phyloP scores from a whole-genome alignment of 2,329 filamentous ascomycete genomes.

The Malbranchea cinnamomea region DNA sequence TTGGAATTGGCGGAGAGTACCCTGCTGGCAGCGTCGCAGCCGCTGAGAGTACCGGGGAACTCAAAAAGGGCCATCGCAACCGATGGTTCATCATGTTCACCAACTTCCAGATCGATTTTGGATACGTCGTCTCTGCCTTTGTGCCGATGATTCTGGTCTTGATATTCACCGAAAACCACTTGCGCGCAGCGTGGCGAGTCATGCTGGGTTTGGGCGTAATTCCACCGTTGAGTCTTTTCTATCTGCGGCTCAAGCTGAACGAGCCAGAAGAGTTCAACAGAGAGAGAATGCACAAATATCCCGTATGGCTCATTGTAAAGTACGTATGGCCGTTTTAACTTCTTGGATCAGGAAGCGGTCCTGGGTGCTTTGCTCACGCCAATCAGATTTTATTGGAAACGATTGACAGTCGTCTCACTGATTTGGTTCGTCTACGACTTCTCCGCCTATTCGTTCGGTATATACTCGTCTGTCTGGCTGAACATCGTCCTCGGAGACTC shows the following conservation, averaged over 20 bases:
- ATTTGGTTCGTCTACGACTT: slow-evolving; percentile 90
- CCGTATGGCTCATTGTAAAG: slow-evolving; percentile 36
- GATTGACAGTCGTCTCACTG: slow-evolving; percentile 52
- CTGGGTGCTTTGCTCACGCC: slow-evolving; percentile 34
- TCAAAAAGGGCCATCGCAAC: slow-evolving; percentile 69
- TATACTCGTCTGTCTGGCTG: slow-evolving; percentile 57
- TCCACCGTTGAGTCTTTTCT: slow-evolving; percentile 58
- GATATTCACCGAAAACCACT: slow-evolving; percentile 46
- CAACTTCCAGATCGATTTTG: slow-evolving; percentile 73
- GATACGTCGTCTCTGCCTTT: slow-evolving; percentile 67
- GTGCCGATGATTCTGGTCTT: slow-evolving; percentile 53
- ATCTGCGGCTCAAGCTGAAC: slow-evolving; percentile 55
- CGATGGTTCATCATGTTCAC: slow-evolving; percentile 86
- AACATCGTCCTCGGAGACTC: slow-evolving; percentile 44
- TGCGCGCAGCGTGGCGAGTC: slow-evolving; percentile 66
- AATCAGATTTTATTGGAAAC: slow-evolving; percentile 55
- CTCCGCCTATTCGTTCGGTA: slow-evolving; percentile 67
- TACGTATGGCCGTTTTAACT: slow-evolving; percentile 17
- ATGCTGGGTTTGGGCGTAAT: slow-evolving; percentile 63
- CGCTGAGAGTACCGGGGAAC: slow-evolving; percentile 69
- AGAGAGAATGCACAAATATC: slow-evolving; percentile 52
- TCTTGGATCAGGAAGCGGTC: too few species aligned
- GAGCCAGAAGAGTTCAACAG: slow-evolving; percentile 66
- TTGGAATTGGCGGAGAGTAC: slow-evolving; percentile 56
- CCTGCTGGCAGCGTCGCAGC: slow-evolving; percentile 59